A percentile compares a stretch with the other conserved stretches of the same genome.
Evolutionary conservation across 2,329 filamentous ascomycete species (phyloP).

Genomic region (Xylaria sp.): DNA sequence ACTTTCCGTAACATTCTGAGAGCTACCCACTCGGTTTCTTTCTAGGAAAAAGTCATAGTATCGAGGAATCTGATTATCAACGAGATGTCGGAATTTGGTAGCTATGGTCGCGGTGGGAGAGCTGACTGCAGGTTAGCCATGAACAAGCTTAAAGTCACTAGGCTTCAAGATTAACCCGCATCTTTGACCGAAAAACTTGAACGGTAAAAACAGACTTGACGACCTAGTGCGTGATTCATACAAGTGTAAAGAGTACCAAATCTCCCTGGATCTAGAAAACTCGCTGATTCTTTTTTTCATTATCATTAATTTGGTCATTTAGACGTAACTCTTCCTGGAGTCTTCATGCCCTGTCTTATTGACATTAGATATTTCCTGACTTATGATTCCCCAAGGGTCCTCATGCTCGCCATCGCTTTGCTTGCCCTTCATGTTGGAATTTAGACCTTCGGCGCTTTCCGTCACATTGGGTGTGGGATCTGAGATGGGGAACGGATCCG

Average conservation of each 20-base stretch:
- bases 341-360: slow-evolving; percentile 10
- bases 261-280: neutral
- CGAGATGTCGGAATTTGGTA: neutral
- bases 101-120: neutral
- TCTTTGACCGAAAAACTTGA: neutral
- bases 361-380: slow-evolving; percentile 4
- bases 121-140: neutral
- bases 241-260: neutral
- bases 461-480: neutral
- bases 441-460: slow-evolving; percentile 18
- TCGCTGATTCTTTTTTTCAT: neutral
- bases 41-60: no score
- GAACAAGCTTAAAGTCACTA: neutral
- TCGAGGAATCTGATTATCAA: no score
- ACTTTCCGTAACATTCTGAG: no score
- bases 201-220: neutral
- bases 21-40: no score
- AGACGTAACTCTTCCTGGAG: slow-evolving; percentile 11
- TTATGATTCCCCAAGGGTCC: slow-evolving; percentile 16
- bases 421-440: slow-evolving; percentile 8
- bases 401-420: slow-evolving; percentile 16
- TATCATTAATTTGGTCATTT: neutral
- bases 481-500: slow-evolving; percentile 26
- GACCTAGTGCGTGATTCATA: neutral
- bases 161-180: neutral